A percentile compares a stretch with the other conserved stretches of the same genome.
These are phyloP conservation scores for Tetrastigma voinierianum DNA, from an alignment of 164 flowering plant species.

Conservation along the genomic window DNA sequence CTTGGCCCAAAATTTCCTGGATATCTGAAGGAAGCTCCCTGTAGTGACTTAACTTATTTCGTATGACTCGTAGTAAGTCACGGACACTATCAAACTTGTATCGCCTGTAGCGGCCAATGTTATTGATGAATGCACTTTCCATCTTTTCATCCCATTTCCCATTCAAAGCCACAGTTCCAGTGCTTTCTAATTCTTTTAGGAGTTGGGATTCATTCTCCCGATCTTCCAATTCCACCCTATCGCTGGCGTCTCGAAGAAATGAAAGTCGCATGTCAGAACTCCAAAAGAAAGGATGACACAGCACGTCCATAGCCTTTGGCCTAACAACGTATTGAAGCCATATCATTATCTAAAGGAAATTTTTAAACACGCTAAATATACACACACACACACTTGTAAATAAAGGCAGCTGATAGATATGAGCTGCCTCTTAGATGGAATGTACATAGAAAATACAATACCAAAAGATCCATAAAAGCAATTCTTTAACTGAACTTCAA, in stretches of 20 bases:
- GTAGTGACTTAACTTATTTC: slow-evolving; percentile 76
- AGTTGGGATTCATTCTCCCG: slow-evolving; percentile 49
- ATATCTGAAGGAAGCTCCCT: slow-evolving; percentile 67
- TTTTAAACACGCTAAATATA: no score
- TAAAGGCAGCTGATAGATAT: no score
- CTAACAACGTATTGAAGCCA: slow-evolving; percentile 23
- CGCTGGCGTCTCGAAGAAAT: slow-evolving; percentile 77
- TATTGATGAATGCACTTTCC: slow-evolving; percentile 49
- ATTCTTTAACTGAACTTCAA: no score
- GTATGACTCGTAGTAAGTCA: slow-evolving; percentile 63
- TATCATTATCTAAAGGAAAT: no score
- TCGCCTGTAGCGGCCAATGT: slow-evolving; percentile 67
- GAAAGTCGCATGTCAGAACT: slow-evolving; percentile 58
- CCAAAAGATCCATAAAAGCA: neutral
- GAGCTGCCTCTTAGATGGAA: no score
- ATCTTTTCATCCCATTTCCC: slow-evolving; percentile 81
- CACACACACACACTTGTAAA: no score
- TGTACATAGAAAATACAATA: neutral
- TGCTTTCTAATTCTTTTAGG: slow-evolving; percentile 51
- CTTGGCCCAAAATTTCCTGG: slow-evolving; percentile 46
- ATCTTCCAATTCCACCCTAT: slow-evolving; percentile 69
- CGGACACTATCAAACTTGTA: slow-evolving; percentile 68
- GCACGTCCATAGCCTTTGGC: slow-evolving; percentile 55
- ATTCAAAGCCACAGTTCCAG: slow-evolving; percentile 44
- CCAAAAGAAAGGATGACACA: slow-evolving; percentile 82